These are phyloP conservation scores for Rossbeevera mucosa DNA, from an alignment of 768 basidiomycete genomes.

Conservation along the genomic window DNA sequence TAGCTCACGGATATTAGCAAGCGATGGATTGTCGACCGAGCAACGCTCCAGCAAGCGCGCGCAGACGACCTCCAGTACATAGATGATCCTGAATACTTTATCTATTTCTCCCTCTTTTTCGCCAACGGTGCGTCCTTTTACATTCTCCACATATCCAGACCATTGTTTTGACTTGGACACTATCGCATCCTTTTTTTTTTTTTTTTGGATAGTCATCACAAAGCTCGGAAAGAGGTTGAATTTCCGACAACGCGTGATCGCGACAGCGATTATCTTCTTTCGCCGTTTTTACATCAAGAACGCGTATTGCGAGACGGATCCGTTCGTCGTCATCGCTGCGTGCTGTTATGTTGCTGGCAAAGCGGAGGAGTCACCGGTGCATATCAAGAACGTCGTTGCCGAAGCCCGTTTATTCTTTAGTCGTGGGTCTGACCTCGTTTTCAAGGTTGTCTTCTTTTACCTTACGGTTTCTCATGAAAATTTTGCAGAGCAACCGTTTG, in stretches of 20 bases:
- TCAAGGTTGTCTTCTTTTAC: not conserved
- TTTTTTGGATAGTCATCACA: constrained; percentile 71
- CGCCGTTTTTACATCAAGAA: constrained; percentile 97
- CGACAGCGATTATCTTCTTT: constrained; percentile 94
- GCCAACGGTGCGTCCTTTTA: constrained; percentile 59
- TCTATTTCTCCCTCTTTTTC: constrained; percentile 84
- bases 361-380: constrained; percentile 92
- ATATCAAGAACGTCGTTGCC: constrained; percentile 86
- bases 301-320: constrained; percentile 92
- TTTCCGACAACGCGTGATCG: constrained; percentile 86
- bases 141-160: not conserved
- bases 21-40: constrained; percentile 86
- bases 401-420: constrained; percentile 78
- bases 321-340: constrained; percentile 85
- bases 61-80: constrained; percentile 75
- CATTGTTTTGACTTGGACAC: not conserved
- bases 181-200: no score
- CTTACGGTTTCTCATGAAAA: not conserved
- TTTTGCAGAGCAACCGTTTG: constrained; percentile 58
- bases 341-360: constrained; percentile 97
- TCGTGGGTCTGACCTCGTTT: constrained; percentile 41
- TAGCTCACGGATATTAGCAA: constrained; percentile 50
- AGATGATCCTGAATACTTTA: constrained; percentile 69
- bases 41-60: constrained; percentile 69
- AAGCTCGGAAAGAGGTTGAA: constrained; percentile 81